phyloP scores from a whole-genome alignment of 371 early-diverging fungal species.

The Zancudomyces culisetae region DNA sequence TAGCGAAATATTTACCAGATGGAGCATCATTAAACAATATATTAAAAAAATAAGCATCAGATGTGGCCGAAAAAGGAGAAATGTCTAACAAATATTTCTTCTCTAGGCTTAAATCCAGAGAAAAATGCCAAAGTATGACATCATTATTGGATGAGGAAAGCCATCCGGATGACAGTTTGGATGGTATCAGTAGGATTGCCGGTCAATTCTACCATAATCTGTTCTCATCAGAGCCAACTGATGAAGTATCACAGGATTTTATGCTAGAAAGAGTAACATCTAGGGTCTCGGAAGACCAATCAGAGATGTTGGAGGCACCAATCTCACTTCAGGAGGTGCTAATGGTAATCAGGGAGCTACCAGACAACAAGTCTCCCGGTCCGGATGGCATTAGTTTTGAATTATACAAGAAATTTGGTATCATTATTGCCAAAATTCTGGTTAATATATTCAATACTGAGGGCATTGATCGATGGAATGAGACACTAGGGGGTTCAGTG shows the following conservation, averaged over 20 bases:
- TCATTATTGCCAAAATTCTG: background rate
- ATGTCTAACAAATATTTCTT: conserved; percentile 3
- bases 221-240: background rate
- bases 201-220: background rate
- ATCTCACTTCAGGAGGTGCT: background rate
- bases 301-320: background rate
- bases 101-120: conserved; percentile 1
- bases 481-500: background rate
- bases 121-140: background rate
- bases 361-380: conserved; percentile 3
- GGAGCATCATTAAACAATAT: background rate
- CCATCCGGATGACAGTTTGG: background rate
- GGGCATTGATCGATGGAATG: background rate
- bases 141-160: background rate
- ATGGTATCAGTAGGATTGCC: background rate
- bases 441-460: background rate
- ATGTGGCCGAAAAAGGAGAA: background rate
- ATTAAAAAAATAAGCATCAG: background rate
- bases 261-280: background rate
- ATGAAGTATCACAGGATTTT: background rate
- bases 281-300: background rate
- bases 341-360: background rate
- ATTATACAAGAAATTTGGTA: background rate
- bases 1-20: too few species aligned
- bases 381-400: conserved; percentile 5